Evolutionary conservation across 352 stramenopile species (phyloP).

Genomic region (Phytophthora syringae): DNA sequence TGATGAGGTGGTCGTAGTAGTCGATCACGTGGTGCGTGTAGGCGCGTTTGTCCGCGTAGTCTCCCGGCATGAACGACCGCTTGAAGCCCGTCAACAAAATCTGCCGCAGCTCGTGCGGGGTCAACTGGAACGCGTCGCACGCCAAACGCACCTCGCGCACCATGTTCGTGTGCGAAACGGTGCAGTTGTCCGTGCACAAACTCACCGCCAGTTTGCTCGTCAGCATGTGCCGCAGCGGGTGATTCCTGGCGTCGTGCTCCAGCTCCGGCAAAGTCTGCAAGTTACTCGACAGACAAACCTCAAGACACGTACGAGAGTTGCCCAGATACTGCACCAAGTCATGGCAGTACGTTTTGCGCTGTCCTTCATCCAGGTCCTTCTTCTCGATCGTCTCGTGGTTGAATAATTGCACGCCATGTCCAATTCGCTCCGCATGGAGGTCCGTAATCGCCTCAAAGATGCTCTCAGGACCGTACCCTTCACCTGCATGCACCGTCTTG

Average conservation of each 20-base stretch:
- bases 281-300: conserved; percentile 90
- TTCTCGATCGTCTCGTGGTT: conserved; percentile 76
- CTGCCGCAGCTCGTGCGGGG: conserved; percentile 70
- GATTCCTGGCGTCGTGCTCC: conserved; percentile 68
- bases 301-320: conserved; percentile 81
- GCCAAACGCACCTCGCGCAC: conserved; percentile 82
- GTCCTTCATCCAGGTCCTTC: conserved; percentile 42
- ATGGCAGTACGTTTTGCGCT: conserved; percentile 74
- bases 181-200: conserved; percentile 90
- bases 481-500: conserved; percentile 89
- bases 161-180: conserved; percentile 88
- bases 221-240: conserved; percentile 86
- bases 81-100: conserved; percentile 89
- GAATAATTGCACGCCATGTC: conserved; percentile 87
- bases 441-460: conserved; percentile 90
- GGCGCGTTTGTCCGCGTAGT: conserved; percentile 76
- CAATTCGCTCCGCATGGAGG: conserved; percentile 86
- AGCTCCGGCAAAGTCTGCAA: conserved; percentile 86
- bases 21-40: conserved; percentile 89
- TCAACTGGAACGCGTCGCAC: conserved; percentile 81
- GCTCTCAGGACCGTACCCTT: conserved; percentile 88
- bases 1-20: conserved; percentile 84
- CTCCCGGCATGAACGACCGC: conserved; percentile 83
- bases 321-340: conserved; percentile 86
- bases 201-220: conserved; percentile 82